Percentiles rank a stretch among this genome's conserved stretches.
Evolutionary conservation across 2,329 filamentous ascomycete genomes (phyloP).

Genomic region (Fonsecaea monophora): DNA sequence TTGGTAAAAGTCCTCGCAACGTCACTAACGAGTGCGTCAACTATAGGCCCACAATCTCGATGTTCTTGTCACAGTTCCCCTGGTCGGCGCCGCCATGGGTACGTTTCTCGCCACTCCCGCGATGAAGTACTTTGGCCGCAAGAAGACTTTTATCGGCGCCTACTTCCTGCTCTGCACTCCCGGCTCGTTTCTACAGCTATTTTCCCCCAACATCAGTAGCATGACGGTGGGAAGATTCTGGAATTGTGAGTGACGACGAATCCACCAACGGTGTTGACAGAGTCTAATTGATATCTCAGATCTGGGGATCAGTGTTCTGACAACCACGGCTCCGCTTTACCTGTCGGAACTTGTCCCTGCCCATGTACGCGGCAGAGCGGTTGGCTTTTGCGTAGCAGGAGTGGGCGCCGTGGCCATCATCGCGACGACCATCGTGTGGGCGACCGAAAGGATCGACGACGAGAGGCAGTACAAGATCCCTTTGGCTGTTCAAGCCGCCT

Average conservation of each 20-base stretch:
- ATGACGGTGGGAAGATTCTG: constrained; percentile 61
- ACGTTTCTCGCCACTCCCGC: constrained; percentile 42
- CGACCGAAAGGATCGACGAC: constrained; percentile 42
- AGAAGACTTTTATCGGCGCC: constrained; percentile 45
- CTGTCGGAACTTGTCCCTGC: constrained; percentile 62
- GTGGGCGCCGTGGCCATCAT: constrained; percentile 44
- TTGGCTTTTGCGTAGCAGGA: constrained; percentile 31
- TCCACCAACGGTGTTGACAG: not conserved
- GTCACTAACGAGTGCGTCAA: not conserved
- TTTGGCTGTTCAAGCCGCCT: constrained; percentile 46
- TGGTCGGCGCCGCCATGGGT: constrained; percentile 45
- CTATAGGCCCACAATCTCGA: constrained; percentile 45
- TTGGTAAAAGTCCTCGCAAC: not conserved
- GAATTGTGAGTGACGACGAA: constrained; percentile 39
- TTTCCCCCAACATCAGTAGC: constrained; percentile 60
- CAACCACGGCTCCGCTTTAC: constrained; percentile 62
- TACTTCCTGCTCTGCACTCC: constrained; percentile 44
- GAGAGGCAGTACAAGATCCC: constrained; percentile 46
- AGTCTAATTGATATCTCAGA: not conserved
- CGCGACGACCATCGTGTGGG: constrained; percentile 47
- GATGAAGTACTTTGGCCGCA: constrained; percentile 46
- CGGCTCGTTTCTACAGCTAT: constrained; percentile 56
- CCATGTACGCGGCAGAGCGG: constrained; percentile 44
- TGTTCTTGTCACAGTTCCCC: constrained; percentile 46
- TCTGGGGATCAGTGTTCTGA: constrained; percentile 58